phyloP scores from a whole-genome alignment of 768 basidiomycete species.

The Exidia glandulosa region DNA sequence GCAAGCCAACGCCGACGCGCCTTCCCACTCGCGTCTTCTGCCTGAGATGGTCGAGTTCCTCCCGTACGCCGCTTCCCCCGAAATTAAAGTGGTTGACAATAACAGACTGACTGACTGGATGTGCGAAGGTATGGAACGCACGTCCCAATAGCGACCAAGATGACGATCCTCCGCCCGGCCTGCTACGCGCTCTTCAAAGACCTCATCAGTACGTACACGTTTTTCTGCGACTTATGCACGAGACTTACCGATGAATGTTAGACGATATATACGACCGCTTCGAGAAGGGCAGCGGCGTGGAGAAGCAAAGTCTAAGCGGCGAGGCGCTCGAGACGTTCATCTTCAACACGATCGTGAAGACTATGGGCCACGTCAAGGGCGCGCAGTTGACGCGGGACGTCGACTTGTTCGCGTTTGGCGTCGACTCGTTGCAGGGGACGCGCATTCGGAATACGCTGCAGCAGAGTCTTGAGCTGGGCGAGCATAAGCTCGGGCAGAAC shows the following conservation, averaged over 20 bases:
- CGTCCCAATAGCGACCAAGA: conserved; percentile 43
- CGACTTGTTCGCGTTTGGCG: conserved; percentile 36
- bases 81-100: too few relatives aligned
- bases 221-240: background rate
- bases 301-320: conserved; percentile 15
- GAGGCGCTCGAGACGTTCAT: conserved; percentile 27
- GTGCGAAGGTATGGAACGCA: conserved; percentile 23
- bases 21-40: conserved; percentile 39
- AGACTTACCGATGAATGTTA: background rate
- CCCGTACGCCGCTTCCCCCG: conserved; percentile 18
- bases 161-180: conserved; percentile 36
- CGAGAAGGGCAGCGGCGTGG: conserved; percentile 26
- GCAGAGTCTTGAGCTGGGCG: conserved; percentile 25
- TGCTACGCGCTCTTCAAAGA: conserved; percentile 41
- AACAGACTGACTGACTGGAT: background rate
- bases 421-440: conserved; percentile 43
- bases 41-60: conserved; percentile 41
- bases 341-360: conserved; percentile 21
- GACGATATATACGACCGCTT: conserved; percentile 29
- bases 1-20: conserved; percentile 40
- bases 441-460: conserved; percentile 38
- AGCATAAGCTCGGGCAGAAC: conserved; percentile 25
- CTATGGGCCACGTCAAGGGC: conserved; percentile 23
- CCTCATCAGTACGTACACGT: conserved; percentile 26
- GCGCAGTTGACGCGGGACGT: conserved; percentile 20